Evolutionary conservation across 2,329 filamentous ascomycete genomes (phyloP).

Genomic region (Fusarium sterilihyphosum): DNA sequence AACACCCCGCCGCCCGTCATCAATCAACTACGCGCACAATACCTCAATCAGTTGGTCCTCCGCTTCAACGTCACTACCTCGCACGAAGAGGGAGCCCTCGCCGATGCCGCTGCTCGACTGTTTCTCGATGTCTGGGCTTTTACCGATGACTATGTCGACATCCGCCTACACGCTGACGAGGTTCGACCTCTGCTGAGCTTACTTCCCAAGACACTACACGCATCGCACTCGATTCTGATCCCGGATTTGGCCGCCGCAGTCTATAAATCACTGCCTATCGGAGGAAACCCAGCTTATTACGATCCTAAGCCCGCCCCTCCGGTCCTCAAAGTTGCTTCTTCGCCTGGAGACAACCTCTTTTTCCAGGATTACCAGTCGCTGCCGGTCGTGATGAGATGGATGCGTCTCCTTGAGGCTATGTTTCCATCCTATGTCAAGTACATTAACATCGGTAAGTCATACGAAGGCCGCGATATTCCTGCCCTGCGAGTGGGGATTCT

Average conservation of each 20-base stretch:
- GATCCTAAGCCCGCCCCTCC: constrained; percentile 43
- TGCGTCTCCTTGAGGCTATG: constrained; percentile 88
- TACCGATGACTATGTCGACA: constrained; percentile 83
- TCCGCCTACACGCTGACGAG: constrained; percentile 79
- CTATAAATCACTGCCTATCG: constrained; percentile 59
- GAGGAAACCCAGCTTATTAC: constrained; percentile 20
- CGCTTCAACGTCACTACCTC: constrained; percentile 81
- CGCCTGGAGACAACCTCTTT: constrained; percentile 76
- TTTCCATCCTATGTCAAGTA: constrained; percentile 83
- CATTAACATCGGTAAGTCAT: constrained; percentile 83
- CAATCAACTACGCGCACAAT: constrained; percentile 58
- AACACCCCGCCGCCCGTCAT: constrained; percentile 37
- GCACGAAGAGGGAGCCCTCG: constrained; percentile 75
- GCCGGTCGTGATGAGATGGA: constrained; percentile 86
- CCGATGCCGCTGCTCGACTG: constrained; percentile 77
- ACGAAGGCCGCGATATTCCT: constrained; percentile 86
- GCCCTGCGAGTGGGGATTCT: constrained; percentile 78
- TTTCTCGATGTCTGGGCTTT: constrained; percentile 94
- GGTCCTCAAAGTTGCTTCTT: constrained; percentile 46
- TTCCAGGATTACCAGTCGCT: constrained; percentile 93
- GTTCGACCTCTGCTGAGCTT: constrained; percentile 82
- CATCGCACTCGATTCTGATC: constrained; percentile 79
- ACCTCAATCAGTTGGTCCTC: constrained; percentile 85
- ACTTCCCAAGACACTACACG: constrained; percentile 78
- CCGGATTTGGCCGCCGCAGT: constrained; percentile 82